Percentiles rank a stretch among this genome's conserved stretches.
These are phyloP conservation scores for Fomitopsis pinicola DNA, from an alignment of 1,284 basidiomycete species.

Conservation along the genomic window DNA sequence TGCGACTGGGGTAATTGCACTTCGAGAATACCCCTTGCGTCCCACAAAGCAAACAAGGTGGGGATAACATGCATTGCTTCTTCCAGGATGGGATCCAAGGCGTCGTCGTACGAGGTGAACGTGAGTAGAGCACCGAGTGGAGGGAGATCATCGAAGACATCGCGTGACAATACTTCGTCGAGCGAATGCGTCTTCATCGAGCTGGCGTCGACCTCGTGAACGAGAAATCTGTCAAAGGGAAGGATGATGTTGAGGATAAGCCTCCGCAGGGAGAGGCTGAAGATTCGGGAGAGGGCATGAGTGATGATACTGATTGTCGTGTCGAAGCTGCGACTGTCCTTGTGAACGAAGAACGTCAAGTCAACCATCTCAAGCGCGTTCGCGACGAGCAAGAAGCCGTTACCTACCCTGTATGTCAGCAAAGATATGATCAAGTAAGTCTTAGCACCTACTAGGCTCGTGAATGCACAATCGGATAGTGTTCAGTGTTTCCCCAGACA, in stretches of 20 bases:
- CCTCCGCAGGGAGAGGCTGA: background rate
- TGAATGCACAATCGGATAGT: background rate
- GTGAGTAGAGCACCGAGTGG: constrained; percentile 43
- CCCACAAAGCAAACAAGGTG: background rate
- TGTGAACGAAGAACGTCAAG: background rate
- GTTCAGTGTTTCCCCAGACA: too few relatives aligned
- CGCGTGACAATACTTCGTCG: background rate
- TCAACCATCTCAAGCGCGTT: background rate
- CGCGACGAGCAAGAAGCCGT: background rate
- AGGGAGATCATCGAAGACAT: constrained; percentile 21
- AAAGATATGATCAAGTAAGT: background rate
- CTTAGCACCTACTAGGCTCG: background rate
- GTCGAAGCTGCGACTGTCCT: background rate
- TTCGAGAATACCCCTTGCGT: background rate
- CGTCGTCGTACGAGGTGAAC: constrained; percentile 26
- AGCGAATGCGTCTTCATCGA: background rate
- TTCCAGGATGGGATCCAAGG: background rate
- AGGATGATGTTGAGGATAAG: background rate
- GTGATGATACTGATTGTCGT: background rate
- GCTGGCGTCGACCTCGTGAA: background rate
- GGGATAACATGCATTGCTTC: background rate
- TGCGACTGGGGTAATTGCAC: background rate
- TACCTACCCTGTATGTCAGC: background rate
- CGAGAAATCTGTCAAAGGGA: background rate
- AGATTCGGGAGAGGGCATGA: background rate